Base-by-base conservation (phyloP, 2,329 filamentous ascomycete species). In the Aspergillus udagawae region DNA sequence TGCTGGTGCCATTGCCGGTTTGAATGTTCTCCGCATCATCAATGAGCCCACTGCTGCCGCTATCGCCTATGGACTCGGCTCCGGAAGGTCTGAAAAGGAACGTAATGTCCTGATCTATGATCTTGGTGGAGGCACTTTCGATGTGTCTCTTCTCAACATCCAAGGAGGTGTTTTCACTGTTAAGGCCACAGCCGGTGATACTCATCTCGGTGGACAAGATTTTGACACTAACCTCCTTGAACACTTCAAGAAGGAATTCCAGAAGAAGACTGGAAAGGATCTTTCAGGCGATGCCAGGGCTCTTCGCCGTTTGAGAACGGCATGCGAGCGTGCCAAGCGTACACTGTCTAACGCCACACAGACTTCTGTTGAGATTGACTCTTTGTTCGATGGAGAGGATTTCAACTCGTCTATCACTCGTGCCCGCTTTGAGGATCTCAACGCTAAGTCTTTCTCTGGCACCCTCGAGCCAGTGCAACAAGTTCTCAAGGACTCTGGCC, bases 71-170 rank as follows among this genome's bases (percentile, higher is more conserved):
- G 94, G 94, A 86, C 90, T 99, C 61, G 92, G 92, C 74, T 84
- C 91, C 68, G 92, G 91, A 82, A 96, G 96, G 85, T 90, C 91
- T 54, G 90, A 90, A 78, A 96, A 96, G 86, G 94, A 97, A 86
- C 91, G 94, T 75, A 96, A 97, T 77, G 93, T 99, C 73, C 86
- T 99, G 68, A 97, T 99, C 83, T 99, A 97, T 85, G 94, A 99
- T 88, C 88, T 99, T 64, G 94, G 94, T 86, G 94, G 94, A 86
- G 94, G 94, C 86, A 99, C 94, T 78, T 99, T 99, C 82, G 94
- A 99, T 97, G 94, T 99, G 28, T 97, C 94, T 64, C 91, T 97
- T 68, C 86, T 99, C 49, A 93, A 96, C 85, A 97, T 99, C 77
- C 92, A 97, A 82, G 92, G 93, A 75, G 94, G 94, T 85, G 94